Evolutionary conservation across 2,329 filamentous ascomycete species (phyloP).

Genomic region (Alternaria gansuensis): DNA sequence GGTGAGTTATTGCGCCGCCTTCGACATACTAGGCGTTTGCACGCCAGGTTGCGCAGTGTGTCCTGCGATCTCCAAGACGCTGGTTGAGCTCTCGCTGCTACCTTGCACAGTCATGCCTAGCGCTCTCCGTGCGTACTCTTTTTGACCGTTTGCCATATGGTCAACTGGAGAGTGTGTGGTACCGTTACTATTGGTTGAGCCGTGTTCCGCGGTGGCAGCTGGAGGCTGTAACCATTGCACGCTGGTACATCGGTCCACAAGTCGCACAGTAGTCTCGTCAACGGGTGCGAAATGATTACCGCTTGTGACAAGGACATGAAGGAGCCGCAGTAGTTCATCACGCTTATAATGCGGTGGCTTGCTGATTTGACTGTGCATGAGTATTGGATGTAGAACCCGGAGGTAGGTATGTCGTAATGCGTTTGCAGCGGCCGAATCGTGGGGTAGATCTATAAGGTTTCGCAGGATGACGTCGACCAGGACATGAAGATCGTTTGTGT

Average conservation of each 20-base stretch:
- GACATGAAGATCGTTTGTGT: constrained; percentile 95
- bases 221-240: constrained; percentile 70
- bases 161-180: constrained; percentile 39
- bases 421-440: constrained; percentile 67
- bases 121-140: constrained; percentile 50
- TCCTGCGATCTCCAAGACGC: constrained; percentile 52
- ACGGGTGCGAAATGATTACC: constrained; percentile 80
- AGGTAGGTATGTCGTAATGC: constrained; percentile 90
- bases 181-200: constrained; percentile 35
- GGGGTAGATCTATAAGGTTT: constrained; percentile 93
- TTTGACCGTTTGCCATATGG: constrained; percentile 42
- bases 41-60: constrained; percentile 55
- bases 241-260: constrained; percentile 77
- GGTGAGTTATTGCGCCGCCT: constrained; percentile 25
- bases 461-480: constrained; percentile 95
- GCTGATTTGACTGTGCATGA: constrained; percentile 90
- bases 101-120: constrained; percentile 52
- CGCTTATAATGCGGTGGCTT: constrained; percentile 90
- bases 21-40: constrained; percentile 50
- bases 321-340: constrained; percentile 79
- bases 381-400: constrained; percentile 86
- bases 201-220: constrained; percentile 11
- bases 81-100: constrained; percentile 50
- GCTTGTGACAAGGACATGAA: constrained; percentile 72
- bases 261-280: constrained; percentile 79